phyloP scores from a whole-genome alignment of 805 yeast genomes.

The Candida awuae region DNA sequence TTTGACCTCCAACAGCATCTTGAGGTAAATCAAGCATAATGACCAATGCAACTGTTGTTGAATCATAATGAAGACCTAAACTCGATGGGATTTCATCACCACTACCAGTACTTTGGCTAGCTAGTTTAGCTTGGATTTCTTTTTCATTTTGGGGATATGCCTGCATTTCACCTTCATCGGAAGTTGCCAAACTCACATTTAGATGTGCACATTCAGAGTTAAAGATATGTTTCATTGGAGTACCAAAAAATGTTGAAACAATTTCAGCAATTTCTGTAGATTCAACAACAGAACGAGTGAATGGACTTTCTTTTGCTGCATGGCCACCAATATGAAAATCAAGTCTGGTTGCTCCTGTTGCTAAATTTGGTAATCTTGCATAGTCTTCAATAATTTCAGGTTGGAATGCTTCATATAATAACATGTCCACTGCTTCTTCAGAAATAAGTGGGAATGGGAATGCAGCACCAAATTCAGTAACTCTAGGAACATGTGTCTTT shows the following conservation, averaged over 20 bases:
- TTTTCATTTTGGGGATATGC: slow-evolving; percentile 12
- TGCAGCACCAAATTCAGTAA: slow-evolving; percentile 36
- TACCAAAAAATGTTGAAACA: slow-evolving; percentile 43
- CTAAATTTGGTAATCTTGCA: slow-evolving; percentile 34
- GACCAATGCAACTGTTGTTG: slow-evolving; percentile 42
- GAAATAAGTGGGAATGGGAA: slow-evolving; percentile 55
- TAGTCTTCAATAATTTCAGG: slow-evolving; percentile 35
- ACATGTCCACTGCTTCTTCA: slow-evolving; percentile 47
- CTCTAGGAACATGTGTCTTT: slow-evolving; percentile 30
- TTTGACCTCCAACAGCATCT: slow-evolving; percentile 43
- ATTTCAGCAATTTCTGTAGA: slow-evolving; percentile 44
- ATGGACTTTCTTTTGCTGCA: slow-evolving; percentile 33
- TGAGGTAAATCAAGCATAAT: slow-evolving; percentile 41
- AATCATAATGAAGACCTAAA: slow-evolving; percentile 41
- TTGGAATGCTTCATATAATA: slow-evolving; percentile 44
- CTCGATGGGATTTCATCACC: slow-evolving; percentile 36
- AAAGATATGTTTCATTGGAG: slow-evolving; percentile 36
- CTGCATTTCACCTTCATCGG: slow-evolving; percentile 10
- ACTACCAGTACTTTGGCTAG: slow-evolving; percentile 15
- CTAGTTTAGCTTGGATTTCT: slow-evolving; percentile 4
- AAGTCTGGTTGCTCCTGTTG: slow-evolving; percentile 26
- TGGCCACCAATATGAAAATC: slow-evolving; percentile 46
- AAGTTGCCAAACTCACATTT: slow-evolving; percentile 37
- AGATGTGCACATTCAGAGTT: slow-evolving; percentile 49
- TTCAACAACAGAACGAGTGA: slow-evolving; percentile 43